phyloP scores from a whole-genome alignment of 352 stramenopile genomes.

The Phytopythium mirpurense region DNA sequence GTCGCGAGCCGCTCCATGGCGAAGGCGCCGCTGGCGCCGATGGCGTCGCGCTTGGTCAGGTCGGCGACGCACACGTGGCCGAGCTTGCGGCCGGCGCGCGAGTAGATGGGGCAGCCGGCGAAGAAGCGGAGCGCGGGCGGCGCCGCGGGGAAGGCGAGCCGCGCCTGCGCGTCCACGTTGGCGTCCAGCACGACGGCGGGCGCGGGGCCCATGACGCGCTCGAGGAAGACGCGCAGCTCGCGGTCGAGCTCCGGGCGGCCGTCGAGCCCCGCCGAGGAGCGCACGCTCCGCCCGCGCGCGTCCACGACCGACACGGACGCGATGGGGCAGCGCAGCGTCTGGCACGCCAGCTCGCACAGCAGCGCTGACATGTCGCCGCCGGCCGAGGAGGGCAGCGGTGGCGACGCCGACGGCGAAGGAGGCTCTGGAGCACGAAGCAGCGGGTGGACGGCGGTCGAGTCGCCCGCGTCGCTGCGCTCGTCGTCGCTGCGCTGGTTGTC shows the following conservation, averaged over 20 bases:
- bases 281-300: conserved; percentile 37
- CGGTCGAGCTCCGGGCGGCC: conserved; percentile 44
- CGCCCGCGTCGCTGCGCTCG: too few species aligned
- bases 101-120: conserved; percentile 74
- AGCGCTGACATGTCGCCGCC: conserved; percentile 79
- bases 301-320: conserved; percentile 70
- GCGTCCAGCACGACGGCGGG: conserved; percentile 71
- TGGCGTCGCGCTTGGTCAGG: conserved; percentile 65
- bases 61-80: conserved; percentile 79
- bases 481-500: too few species aligned
- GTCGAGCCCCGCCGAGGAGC: conserved; percentile 42
- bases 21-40: conserved; percentile 66
- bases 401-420: too few species aligned
- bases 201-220: conserved; percentile 77
- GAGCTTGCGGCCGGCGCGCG: conserved; percentile 54
- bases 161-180: conserved; percentile 61
- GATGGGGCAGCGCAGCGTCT: conserved; percentile 78
- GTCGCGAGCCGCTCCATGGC: conserved; percentile 78
- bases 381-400: too few species aligned
- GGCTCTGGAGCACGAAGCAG: too few species aligned
- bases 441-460: too few species aligned
- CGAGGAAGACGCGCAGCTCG: conserved; percentile 59
- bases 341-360: conserved; percentile 73
- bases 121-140: conserved; percentile 65
- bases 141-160: conserved; percentile 43